phyloP scores from a whole-genome alignment of 2,329 filamentous ascomycete species.

The Botrytis medusae region DNA sequence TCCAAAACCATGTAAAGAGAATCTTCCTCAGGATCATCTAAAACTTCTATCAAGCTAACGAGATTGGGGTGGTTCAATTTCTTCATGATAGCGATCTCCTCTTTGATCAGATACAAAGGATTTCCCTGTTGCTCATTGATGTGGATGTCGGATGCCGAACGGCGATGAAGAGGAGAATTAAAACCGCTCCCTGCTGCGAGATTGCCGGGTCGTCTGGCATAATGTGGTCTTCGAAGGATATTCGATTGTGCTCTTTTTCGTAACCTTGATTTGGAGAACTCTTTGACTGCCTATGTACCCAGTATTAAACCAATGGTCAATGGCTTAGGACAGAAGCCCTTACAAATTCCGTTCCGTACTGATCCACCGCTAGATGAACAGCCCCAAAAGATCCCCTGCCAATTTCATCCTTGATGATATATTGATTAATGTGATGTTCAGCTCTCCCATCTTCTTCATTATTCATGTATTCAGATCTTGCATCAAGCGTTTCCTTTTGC shows the following conservation, averaged over 20 bases:
- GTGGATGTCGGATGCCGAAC: constrained; percentile 52
- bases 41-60: constrained; percentile 88
- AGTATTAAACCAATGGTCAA: constrained; percentile 18
- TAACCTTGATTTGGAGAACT: constrained; percentile 91
- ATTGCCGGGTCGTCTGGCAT: constrained; percentile 50
- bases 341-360: constrained; percentile 92
- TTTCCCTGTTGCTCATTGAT: constrained; percentile 63
- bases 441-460: constrained; percentile 79
- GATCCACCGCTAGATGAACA: constrained; percentile 86
- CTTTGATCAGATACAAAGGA: constrained; percentile 82
- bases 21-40: constrained; percentile 94
- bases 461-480: constrained; percentile 80
- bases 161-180: constrained; percentile 47
- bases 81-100: constrained; percentile 99
- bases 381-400: constrained; percentile 94
- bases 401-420: constrained; percentile 90
- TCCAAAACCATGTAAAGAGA: constrained; percentile 98
- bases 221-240: constrained; percentile 67
- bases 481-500: constrained; percentile 78
- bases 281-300: constrained; percentile 77
- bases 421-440: constrained; percentile 91
- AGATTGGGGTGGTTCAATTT: constrained; percentile 93
- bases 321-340: constrained; percentile 40
- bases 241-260: constrained; percentile 89
- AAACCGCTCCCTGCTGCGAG: constrained; percentile 47